These are phyloP conservation scores for Rhytidhysteron rufulum DNA, from an alignment of 2,329 filamentous ascomycete species.

Conservation along the genomic window DNA sequence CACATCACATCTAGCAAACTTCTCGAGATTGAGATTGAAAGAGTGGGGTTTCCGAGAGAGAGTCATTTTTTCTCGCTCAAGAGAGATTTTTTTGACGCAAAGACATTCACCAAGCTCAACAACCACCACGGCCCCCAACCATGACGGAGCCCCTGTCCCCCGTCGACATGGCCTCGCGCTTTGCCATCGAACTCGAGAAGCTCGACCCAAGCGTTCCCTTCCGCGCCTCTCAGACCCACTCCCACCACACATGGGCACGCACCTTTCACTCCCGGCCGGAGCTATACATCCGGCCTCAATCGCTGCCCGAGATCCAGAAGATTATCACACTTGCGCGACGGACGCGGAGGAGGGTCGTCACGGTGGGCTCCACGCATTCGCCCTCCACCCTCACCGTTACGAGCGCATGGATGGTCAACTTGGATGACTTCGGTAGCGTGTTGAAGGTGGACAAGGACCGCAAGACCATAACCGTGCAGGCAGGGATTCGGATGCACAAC, in stretches of 20 bases:
- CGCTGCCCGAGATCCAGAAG: slow-evolving; percentile 77
- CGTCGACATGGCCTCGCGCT: slow-evolving; percentile 32
- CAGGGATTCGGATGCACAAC: slow-evolving; percentile 78
- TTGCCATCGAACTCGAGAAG: slow-evolving; percentile 54
- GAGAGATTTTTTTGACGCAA: neutral
- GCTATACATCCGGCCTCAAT: slow-evolving; percentile 82
- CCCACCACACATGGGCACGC: slow-evolving; percentile 90
- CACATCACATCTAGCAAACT: too few relatives aligned
- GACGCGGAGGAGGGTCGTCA: slow-evolving; percentile 77
- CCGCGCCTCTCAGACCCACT: slow-evolving; percentile 66
- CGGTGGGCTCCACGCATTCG: slow-evolving; percentile 88
- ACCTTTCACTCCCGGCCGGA: slow-evolving; percentile 88
- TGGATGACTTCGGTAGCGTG: slow-evolving; percentile 76
- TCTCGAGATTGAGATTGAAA: neutral
- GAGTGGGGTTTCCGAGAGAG: neutral
- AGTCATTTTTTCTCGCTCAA: neutral
- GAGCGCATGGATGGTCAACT: slow-evolving; percentile 89
- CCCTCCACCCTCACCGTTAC: slow-evolving; percentile 90
- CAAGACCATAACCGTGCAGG: slow-evolving; percentile 71
- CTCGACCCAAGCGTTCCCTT: slow-evolving; percentile 67
- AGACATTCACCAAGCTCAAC: neutral
- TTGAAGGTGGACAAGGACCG: slow-evolving; percentile 64
- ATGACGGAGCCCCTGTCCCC: slow-evolving; percentile 9
- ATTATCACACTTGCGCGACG: slow-evolving; percentile 73
- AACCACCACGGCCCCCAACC: neutral